Percentiles rank a stretch among this genome's conserved stretches.
phyloP scores from a whole-genome alignment of 305 asterid species.

The Stenogyne calaminthoides region DNA sequence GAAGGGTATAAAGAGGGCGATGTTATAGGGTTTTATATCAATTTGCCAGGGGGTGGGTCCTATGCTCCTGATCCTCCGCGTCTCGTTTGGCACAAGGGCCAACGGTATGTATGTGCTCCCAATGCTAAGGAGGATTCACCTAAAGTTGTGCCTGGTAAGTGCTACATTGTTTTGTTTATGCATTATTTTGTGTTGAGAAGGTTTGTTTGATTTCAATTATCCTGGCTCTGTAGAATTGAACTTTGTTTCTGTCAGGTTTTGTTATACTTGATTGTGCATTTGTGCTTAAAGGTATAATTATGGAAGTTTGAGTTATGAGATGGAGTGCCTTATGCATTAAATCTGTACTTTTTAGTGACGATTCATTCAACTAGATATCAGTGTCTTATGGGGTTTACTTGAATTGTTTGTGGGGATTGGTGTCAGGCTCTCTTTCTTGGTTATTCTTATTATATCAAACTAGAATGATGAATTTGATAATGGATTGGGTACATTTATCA shows the following conservation, averaged over 20 bases:
- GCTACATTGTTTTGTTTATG: neutral
- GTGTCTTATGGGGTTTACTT: neutral
- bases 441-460: neutral
- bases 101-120: constrained; percentile 69
- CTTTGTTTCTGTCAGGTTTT: neutral
- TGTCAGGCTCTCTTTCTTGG: neutral
- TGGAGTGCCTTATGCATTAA: neutral
- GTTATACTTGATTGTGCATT: constrained; percentile 25
- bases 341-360: neutral
- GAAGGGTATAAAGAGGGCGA: constrained; percentile 91
- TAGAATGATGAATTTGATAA: too few relatives aligned
- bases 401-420: constrained; percentile 2
- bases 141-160: constrained; percentile 86
- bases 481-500: too few relatives aligned
- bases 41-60: constrained; percentile 72
- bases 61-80: constrained; percentile 74
- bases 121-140: constrained; percentile 81
- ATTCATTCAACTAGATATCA: neutral
- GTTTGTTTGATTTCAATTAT: neutral
- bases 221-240: neutral
- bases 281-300: neutral
- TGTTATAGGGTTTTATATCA: constrained; percentile 86
- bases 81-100: constrained; percentile 94
- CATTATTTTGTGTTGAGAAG: neutral
- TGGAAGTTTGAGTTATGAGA: constrained; percentile 5